These are phyloP conservation scores for Komagataella mondaviorum DNA, from an alignment of 805 yeast species.

Conservation along the genomic window DNA sequence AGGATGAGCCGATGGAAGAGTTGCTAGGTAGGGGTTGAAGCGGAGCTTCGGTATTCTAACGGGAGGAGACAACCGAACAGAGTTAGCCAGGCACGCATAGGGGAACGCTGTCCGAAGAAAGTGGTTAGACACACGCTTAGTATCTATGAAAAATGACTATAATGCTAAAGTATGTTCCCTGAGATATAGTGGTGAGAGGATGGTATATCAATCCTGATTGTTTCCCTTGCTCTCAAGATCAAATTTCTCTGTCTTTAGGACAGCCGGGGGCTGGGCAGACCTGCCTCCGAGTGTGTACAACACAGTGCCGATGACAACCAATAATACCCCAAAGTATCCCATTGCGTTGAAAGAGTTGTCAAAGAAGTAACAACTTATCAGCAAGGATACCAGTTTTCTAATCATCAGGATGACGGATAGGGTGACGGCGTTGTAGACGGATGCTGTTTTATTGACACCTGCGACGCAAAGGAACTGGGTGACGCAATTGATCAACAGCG, in stretches of 20 bases:
- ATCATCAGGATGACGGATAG: conserved; percentile 46
- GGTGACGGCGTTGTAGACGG: conserved; percentile 46
- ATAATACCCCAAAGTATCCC: conserved; percentile 30
- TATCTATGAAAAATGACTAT: background rate
- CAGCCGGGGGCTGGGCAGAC: background rate
- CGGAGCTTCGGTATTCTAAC: too few relatives aligned
- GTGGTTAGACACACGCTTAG: background rate
- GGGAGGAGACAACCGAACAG: too few relatives aligned
- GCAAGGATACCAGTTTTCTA: conserved; percentile 47
- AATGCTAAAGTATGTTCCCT: background rate
- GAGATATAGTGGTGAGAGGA: background rate
- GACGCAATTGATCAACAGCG: conserved; percentile 26
- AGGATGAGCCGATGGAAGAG: background rate
- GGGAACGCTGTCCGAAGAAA: too few relatives aligned
- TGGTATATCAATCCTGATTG: background rate
- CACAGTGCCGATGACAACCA: conserved; percentile 44
- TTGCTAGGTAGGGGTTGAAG: too few relatives aligned
- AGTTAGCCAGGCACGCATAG: too few relatives aligned
- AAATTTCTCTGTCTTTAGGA: background rate
- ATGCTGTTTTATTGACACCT: conserved; percentile 54
- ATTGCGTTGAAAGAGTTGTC: conserved; percentile 25
- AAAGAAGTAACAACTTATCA: conserved; percentile 41
- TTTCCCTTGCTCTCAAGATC: background rate
- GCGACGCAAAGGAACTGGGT: conserved; percentile 52
- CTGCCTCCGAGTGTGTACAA: conserved; percentile 18